Evolutionary conservation across 2,329 filamentous ascomycete genomes (phyloP), one percentile per base, ranked within the genome.

Genomic region (Aureobasidium sp.): DNA sequence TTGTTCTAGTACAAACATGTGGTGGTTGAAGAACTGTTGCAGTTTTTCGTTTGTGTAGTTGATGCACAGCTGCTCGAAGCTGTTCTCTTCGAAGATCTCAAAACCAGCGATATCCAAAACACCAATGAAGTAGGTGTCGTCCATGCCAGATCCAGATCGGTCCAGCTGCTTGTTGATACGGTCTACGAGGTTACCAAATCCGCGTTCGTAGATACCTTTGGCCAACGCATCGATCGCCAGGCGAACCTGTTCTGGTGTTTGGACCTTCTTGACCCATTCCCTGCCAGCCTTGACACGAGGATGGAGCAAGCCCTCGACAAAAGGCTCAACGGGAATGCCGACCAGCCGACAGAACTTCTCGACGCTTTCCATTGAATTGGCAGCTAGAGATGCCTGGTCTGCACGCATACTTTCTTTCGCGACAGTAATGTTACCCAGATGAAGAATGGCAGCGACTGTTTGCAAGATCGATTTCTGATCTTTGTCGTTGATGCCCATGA

Each of bases 11-110:
- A 99, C 94, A 71, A 99, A 99, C 94, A 99, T 99, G 78, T 99
- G 95, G 72, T 99, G 94, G 70, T 99, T 99, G 83, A 99, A 99
- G 75, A 99, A 99, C 68, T 99, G 94, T 71, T 99, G 94, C 7
- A 99, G 84, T 74, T 97, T 99, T 75, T 99, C 94, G 76, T 99
- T 99, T 64, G 95, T 97, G 76, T 99, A 99, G 76, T 99, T 99
- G 82, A 99, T 99, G 79, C 94, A 99, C 6, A 99, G 83, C 74
- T 99, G 94, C 74, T 99, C 94, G 70, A 99, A 99, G 78, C 93
- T 97, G 78, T 99, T 99, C 70, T 90, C 85, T 68, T 99, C 92
- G 69, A 99, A 99, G 63, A 99, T 99, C 72, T 99, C 94, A 74
- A 99, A 99, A 64, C 94, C 94, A 66, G 95, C 95, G 75, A 99